Conservation (phyloP, 805 yeast genomes). For the Candida oleophila region DNA sequence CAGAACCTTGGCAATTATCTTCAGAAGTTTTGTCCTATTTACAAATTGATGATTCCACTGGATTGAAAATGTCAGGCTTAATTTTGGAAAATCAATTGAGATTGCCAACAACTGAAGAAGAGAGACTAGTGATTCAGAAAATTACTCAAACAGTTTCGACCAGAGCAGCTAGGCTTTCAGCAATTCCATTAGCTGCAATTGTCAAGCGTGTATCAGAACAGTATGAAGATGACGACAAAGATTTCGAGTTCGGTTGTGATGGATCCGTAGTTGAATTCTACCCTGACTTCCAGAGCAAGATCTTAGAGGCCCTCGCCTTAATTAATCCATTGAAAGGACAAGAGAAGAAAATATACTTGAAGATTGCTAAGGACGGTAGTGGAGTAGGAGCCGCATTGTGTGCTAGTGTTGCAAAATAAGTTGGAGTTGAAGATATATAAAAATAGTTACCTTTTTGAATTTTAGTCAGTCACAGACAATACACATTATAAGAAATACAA, state of each 20-base stretch:
- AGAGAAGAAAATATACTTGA: slow-evolving; percentile 70
- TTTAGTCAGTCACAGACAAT: neutral
- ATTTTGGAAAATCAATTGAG: slow-evolving; percentile 65
- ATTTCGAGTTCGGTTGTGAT: slow-evolving; percentile 92
- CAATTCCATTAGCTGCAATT: slow-evolving; percentile 87
- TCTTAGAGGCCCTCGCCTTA: slow-evolving; percentile 73
- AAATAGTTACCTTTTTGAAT: neutral
- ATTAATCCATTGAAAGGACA: slow-evolving; percentile 73
- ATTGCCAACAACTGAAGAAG: slow-evolving; percentile 66
- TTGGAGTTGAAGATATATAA: neutral
- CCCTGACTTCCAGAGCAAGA: slow-evolving; percentile 81
- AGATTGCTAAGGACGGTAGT: slow-evolving; percentile 91
- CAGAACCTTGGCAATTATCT: slow-evolving; percentile 74
- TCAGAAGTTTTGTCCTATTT: slow-evolving; percentile 84
- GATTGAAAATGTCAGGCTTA: slow-evolving; percentile 67
- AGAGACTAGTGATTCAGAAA: slow-evolving; percentile 70
- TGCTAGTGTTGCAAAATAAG: slow-evolving; percentile 45
- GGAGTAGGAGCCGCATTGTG: slow-evolving; percentile 98
- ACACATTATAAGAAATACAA: neutral
- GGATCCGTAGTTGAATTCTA: slow-evolving; percentile 93
- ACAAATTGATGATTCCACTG: slow-evolving; percentile 80
- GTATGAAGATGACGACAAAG: slow-evolving; percentile 49
- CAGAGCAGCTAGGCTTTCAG: slow-evolving; percentile 87
- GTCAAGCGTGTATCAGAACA: slow-evolving; percentile 64
- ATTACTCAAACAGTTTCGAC: slow-evolving; percentile 77